Evolutionary conservation across 2,329 filamentous ascomycete genomes (phyloP).

Genomic region (Blastomyces gilchristii): DNA sequence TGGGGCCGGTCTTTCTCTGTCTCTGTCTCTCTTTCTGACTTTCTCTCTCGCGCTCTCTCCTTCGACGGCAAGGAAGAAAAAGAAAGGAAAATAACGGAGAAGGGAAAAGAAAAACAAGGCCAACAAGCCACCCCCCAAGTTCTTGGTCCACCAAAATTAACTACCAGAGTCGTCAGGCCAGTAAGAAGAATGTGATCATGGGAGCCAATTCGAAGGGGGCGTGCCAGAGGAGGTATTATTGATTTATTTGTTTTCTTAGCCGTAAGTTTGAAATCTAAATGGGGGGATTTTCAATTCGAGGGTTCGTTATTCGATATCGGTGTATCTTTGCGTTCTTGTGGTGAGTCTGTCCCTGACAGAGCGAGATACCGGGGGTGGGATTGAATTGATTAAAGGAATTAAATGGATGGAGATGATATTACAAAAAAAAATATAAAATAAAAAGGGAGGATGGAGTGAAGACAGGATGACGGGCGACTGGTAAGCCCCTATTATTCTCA

Average conservation of each 20-base stretch:
- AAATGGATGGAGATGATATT: background rate
- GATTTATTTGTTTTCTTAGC: background rate
- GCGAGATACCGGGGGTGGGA: background rate
- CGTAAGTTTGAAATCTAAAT: background rate
- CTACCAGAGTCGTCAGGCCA: background rate
- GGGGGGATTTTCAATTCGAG: background rate
- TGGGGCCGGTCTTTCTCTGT: background rate
- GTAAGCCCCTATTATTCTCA: conserved; percentile 1
- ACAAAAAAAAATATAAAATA: background rate
- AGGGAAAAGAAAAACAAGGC: background rate
- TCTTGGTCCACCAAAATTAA: background rate
- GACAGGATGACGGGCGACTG: background rate
- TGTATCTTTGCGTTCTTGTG: background rate
- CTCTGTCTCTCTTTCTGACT: background rate
- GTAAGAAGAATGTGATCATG: background rate
- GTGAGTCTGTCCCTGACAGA: background rate
- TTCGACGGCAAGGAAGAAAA: background rate
- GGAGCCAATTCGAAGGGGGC: background rate
- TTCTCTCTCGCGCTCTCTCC: background rate
- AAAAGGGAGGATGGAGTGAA: background rate
- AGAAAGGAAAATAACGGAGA: background rate
- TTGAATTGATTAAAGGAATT: background rate
- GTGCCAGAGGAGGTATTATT: background rate
- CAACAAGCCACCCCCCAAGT: background rate
- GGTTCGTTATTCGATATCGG: background rate